phyloP scores from a whole-genome alignment of 1,284 basidiomycete species.

The Malassezia psittaci region DNA sequence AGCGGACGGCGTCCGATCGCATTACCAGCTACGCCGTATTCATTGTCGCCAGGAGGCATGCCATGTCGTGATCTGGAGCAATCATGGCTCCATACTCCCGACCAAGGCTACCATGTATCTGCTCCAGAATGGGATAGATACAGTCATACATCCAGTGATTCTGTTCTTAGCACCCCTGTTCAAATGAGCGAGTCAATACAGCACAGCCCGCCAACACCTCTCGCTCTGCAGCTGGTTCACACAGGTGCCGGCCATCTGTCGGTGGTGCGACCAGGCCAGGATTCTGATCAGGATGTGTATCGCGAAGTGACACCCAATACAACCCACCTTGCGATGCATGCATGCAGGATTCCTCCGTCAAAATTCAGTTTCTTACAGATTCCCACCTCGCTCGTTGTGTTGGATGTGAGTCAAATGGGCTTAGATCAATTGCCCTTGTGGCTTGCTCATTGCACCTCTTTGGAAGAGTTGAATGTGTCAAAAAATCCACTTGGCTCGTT shows the following conservation, averaged over 20 bases:
- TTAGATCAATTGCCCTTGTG: conserved; percentile 68
- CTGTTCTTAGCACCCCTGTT: conserved; percentile 4
- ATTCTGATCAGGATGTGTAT: not conserved
- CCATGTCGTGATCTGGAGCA: conserved; percentile 1
- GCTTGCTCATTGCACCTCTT: conserved; percentile 62
- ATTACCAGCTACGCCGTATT: not conserved
- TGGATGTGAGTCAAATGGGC: conserved; percentile 57
- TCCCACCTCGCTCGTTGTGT: conserved; percentile 27
- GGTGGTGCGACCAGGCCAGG: not conserved
- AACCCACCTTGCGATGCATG: conserved; percentile 11
- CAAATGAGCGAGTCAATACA: not conserved
- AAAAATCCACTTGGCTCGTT: conserved; percentile 65
- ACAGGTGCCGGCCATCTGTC: not conserved
- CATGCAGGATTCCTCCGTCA: not conserved
- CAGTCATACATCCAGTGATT: conserved; percentile 3
- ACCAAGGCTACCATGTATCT: not conserved
- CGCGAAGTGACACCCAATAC: not conserved
- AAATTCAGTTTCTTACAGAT: not conserved
- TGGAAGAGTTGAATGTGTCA: conserved; percentile 90
- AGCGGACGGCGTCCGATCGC: not conserved
- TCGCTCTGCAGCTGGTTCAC: not conserved
- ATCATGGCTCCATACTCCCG: conserved; percentile 1
- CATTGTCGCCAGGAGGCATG: not conserved
- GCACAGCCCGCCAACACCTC: not conserved
- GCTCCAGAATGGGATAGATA: conserved; percentile 2